Evolutionary conservation across 192 early-diverging fungal genomes (phyloP).

Genomic region (Coemansia sp.): DNA sequence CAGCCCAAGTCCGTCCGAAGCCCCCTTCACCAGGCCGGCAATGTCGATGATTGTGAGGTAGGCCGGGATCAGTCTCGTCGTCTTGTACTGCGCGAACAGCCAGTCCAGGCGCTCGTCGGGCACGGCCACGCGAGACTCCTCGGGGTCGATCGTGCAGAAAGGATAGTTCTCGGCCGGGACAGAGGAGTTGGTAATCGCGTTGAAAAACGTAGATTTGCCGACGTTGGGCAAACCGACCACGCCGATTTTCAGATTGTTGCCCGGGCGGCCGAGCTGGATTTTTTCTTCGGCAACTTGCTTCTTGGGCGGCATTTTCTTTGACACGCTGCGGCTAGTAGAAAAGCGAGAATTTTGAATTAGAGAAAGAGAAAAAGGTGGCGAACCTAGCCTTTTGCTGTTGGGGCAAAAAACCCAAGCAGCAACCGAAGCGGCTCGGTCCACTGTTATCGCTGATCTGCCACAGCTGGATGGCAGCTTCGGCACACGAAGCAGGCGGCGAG

Average conservation of each 20-base stretch:
- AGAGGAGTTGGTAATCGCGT: constrained; percentile 71
- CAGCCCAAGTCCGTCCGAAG: constrained; percentile 70
- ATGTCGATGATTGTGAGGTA: constrained; percentile 95
- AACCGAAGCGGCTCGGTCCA: background rate
- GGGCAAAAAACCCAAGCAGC: background rate
- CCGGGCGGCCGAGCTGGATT: constrained; percentile 73
- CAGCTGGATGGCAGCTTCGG: background rate
- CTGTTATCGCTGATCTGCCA: background rate
- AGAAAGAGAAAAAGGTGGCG: background rate
- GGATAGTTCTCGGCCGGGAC: constrained; percentile 92
- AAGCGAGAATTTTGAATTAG: constrained; percentile 1
- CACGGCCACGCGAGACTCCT: constrained; percentile 86
- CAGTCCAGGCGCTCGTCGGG: constrained; percentile 89
- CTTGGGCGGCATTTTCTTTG: constrained; percentile 74
- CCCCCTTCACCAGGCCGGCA: constrained; percentile 96
- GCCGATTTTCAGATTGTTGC: constrained; percentile 89
- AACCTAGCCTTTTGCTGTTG: background rate
- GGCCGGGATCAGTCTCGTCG: constrained; percentile 65
- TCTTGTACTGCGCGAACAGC: constrained; percentile 68
- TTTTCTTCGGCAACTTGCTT: constrained; percentile 74
- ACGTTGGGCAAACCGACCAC: constrained; percentile 98
- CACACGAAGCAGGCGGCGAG: constrained; percentile 1
- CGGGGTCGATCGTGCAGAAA: constrained; percentile 96
- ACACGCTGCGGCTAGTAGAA: background rate
- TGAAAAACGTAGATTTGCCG: constrained; percentile 87